Base-by-base conservation (phyloP, 2,329 filamentous ascomycete species). In the Exophiala oligosperma region DNA sequence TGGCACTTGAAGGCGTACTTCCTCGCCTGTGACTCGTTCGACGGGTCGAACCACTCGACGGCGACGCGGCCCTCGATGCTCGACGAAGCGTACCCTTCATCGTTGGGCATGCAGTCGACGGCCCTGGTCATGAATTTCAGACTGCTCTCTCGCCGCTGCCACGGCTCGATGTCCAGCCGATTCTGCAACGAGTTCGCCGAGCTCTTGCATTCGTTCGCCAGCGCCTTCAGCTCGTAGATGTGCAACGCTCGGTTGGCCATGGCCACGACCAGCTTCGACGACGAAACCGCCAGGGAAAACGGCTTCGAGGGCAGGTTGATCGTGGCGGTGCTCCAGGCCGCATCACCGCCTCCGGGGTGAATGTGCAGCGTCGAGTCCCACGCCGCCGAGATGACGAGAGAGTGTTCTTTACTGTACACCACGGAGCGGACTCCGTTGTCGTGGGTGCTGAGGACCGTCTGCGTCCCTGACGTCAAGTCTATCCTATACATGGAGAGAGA, bases 1-100 rank as follows among this genome's bases (percentile, higher is more conserved):
- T 99, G 94, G 75, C 94, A 99, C 75, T 99, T 99, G 84, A 99
- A 99, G 12, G 94, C 94, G 73, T 97, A 99, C 74, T 97, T 97
- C 65, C 92, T 85, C 40, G 90, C 88, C 76, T 97, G 92, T 3
- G 90, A 92, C 73, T 93, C 90, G 43, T 86, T 80, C 4, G 86
- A 90, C 14, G 94, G 90, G 71, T 97, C 94, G 72, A 99, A 97
- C 91, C 92, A 97, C 74, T 99, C 94, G 1, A 99, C 94, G 0
- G 92, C 93, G 1, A 99, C 92, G 67, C 94, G 87, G 3, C 94
- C 94, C 72, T 99, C 94, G 68, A 99, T 99, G 68, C 88, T 92
- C 58, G 86, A 91, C 1, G 89, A 93, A 8, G 93, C 92, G 72
- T 97, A 99, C 4, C 94, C 94, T 9, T 89, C 90, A 66, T 97